phyloP scores from a whole-genome alignment of 331 rosid species.

The Pyrus hybrid region DNA sequence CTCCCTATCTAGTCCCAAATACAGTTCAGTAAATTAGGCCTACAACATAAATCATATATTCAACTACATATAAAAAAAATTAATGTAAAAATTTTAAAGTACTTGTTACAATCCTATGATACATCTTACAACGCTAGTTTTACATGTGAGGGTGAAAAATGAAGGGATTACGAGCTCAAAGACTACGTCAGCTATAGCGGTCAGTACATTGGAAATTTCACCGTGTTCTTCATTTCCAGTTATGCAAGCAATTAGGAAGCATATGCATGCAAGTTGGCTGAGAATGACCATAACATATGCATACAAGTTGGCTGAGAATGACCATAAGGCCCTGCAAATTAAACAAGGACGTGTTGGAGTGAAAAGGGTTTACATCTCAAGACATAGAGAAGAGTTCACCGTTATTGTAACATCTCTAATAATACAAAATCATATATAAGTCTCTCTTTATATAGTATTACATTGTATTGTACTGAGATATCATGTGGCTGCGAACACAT shows the following conservation, averaged over 20 bases:
- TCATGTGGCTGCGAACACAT: background rate
- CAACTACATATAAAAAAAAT: no score
- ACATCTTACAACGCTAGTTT: no score
- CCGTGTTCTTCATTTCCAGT: conserved; percentile 12
- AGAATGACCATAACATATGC: conserved; percentile 14
- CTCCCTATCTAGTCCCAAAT: no score
- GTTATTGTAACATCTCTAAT: background rate
- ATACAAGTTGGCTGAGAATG: conserved; percentile 7
- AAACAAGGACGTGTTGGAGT: background rate
- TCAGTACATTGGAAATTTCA: background rate
- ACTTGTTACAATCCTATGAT: no score
- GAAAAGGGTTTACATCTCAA: background rate
- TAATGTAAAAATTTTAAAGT: no score
- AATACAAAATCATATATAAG: background rate
- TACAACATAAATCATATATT: no score
- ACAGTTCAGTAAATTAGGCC: no score
- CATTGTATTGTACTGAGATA: background rate
- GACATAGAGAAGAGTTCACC: background rate
- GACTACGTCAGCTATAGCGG: conserved; percentile 8
- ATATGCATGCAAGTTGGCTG: conserved; percentile 19
- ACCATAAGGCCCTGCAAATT: conserved; percentile 3
- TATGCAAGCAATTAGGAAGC: conserved; percentile 17
- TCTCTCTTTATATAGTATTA: background rate
- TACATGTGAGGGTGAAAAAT: no score
- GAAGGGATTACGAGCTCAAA: conserved; percentile 1